These are phyloP conservation scores for Trichoderma asperellum DNA, from an alignment of 2,329 filamentous ascomycete species.

Conservation along the genomic window DNA sequence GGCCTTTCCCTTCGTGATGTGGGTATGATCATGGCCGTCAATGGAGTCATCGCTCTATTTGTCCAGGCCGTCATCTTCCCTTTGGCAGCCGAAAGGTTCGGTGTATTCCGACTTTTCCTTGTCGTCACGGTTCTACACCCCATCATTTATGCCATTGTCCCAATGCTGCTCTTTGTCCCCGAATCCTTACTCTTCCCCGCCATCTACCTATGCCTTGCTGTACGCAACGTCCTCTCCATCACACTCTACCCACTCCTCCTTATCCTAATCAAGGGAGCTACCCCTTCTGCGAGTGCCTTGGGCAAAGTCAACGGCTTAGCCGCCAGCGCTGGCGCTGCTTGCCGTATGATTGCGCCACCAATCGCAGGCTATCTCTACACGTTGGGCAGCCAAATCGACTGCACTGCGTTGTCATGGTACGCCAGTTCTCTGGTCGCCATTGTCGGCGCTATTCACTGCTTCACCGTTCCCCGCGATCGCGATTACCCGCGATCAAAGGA, in stretches of 20 bases:
- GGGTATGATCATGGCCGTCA: constrained; percentile 63
- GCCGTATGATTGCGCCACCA: constrained; percentile 69
- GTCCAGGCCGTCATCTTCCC: constrained; percentile 66
- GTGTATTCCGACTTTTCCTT: constrained; percentile 64
- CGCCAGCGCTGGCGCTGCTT: constrained; percentile 67
- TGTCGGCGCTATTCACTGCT: constrained; percentile 63
- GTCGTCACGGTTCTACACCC: constrained; percentile 64
- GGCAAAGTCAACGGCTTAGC: constrained; percentile 69
- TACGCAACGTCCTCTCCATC: constrained; percentile 65
- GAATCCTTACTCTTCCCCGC: constrained; percentile 55
- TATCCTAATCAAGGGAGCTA: constrained; percentile 70
- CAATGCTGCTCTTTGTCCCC: constrained; percentile 60
- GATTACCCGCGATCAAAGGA: constrained; percentile 40
- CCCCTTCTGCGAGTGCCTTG: constrained; percentile 58
- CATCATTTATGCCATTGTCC: constrained; percentile 63
- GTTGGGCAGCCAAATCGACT: constrained; percentile 60
- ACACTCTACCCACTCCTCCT: constrained; percentile 68
- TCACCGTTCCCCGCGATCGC: constrained; percentile 50
- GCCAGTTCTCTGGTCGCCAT: constrained; percentile 61
- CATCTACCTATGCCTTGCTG: constrained; percentile 60
- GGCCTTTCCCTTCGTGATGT: constrained; percentile 66
- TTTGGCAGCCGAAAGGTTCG: constrained; percentile 59
- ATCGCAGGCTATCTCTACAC: constrained; percentile 67
- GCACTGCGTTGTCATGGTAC: constrained; percentile 67
- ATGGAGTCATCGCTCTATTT: constrained; percentile 62